Evolutionary conservation across 306 rosid genomes (phyloP), one percentile per base, ranked within the genome.

Genomic region (Betula pendula): DNA sequence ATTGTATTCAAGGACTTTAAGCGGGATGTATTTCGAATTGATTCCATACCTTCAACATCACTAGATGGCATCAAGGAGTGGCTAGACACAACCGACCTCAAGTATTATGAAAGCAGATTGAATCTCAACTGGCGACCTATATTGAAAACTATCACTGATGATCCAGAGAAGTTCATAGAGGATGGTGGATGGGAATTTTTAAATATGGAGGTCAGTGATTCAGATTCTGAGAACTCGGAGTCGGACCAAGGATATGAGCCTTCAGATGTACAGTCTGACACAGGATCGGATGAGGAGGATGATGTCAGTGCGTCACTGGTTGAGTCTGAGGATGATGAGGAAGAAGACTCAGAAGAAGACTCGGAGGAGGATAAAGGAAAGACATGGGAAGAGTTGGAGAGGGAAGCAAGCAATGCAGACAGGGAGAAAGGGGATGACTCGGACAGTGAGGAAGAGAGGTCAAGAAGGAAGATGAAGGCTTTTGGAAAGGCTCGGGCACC

Each of bases 151-250:
- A 95, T 95, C 51, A 94, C 95, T 5, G 97, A 94, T 74, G 98
- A 94, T 73, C 97, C 97, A 2, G 95, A 92, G 80, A 85, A 94
- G 84, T 92, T 94, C 82, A 92, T 94, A 27, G 97, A 92, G 43
- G 94, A 92, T 75, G 98, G 98, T n/a, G 97, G 98, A 49, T 94
- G 98, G 96, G 98, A 94, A 76, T 94, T 94, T 76, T 83, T 94
- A 92, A 94, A 94, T 74, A 80, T 94, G 77, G 98, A 94, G 79
- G 97, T 93, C 55, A 79, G 89, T 44, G 98, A 94, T 86, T 94
- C 97, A 35, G 97, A 94, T 51, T 89, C 96, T 22, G 98, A 89
- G 5, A 82, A 83, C 76, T 89, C 96, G 0, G 92, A 80, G 84
- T 92, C 96, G 0, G 98, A 94, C 86, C 79, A 89, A 83, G 98